Evolutionary conservation across 2,329 filamentous ascomycete genomes (phyloP), one percentile per base, ranked within the genome.

Genomic region (Cytospora mali): DNA sequence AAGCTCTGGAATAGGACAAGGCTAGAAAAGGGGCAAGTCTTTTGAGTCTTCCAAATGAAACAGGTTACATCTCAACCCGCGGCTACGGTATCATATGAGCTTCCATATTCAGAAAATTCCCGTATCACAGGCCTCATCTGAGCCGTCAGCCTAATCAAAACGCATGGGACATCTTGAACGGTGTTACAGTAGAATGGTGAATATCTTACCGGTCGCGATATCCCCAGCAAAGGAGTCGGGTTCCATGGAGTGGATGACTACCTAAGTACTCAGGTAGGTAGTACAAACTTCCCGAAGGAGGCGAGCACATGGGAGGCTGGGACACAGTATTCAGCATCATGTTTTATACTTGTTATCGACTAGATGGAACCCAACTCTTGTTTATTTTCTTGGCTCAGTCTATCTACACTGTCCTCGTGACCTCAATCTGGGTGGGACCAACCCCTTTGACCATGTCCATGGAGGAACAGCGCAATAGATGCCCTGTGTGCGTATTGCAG

Each of bases 361-460:
- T n/a, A n/a, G n/a, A n/a, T n/a, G n/a, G n/a, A n/a, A n/a, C n/a
- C n/a, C n/a, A n/a, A n/a, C n/a, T n/a, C n/a, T n/a, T n/a, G n/a
- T n/a, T n/a, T n/a, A n/a, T n/a, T n/a, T n/a, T n/a, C n/a, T n/a
- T n/a, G n/a, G n/a, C n/a, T n/a, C n/a, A n/a, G 49, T 27, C 56
- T 25, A 49, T 50, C 48, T 49, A 31, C 11, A 14, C 35, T 25
- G 56, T 46, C 56, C 56, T 39, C 56, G 56, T 59, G 56, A 59
- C 49, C 56, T 27, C n/a, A 28, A 52, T 13, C 29, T 31, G 49
- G 51, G 56, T 59, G 56, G 31, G 48, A 59, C 29, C 42, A 14
- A 21, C 29, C 56, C 56, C 29, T 29, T 29, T 18, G 35, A 18
- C 35, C 35, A n/a, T n/a, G n/a, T n/a, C 35, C 16, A n/a, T 18